Base-by-base conservation (phyloP, 1,139 yeast genomes). In the Candida albicans region DNA sequence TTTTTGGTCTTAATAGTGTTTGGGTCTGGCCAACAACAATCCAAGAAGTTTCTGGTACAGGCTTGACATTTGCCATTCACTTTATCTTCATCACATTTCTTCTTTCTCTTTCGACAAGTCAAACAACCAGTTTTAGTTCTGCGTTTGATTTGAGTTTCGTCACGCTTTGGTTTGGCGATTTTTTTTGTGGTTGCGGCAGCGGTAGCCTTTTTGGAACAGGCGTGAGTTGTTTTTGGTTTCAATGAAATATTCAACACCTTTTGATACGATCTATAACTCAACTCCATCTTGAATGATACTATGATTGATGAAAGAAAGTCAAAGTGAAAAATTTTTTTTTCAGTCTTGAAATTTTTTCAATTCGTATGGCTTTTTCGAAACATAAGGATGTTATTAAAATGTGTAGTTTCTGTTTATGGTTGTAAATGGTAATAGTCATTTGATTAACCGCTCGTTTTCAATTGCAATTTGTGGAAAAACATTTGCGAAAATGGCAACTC, bases 21-120 rank as follows among this genome's bases (percentile, higher is more conserved):
- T 13, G 52, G 42, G 29, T 52, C 58, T 4, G 79, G 78, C 70
- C 79, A 76, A 37, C 70, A 64, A 51, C 79, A 73, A 45, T 70
- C 74, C 44, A 73, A 63, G 45, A 72, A 73, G 65, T 73, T 73
- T 49, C 79, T 61, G 10, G 73, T 65, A 48, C 79, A 73, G 3
- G 70, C 77, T 52, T 72, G 75, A 54, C 79, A 73, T 55, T 73
- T 73, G 2, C 78, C 78, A 47, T 67, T 67, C 11, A 65, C 68
- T 30, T 58, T 64, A 42, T 67, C 65, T 53, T 71, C 76, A 51
- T 71, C 77, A 58, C 77, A 71, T 65, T 71, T 71, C 65, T 71
- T 71, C 67, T 71, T 71, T 57, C 77, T 65, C 57, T 62, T 68
- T 44, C 77, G 66, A 51, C 77, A 71, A 8, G 75, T 70, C 41